These are phyloP conservation scores for Capillidium rhysosporum DNA, from an alignment of 371 early-diverging fungal genomes.

Conservation along the genomic window DNA sequence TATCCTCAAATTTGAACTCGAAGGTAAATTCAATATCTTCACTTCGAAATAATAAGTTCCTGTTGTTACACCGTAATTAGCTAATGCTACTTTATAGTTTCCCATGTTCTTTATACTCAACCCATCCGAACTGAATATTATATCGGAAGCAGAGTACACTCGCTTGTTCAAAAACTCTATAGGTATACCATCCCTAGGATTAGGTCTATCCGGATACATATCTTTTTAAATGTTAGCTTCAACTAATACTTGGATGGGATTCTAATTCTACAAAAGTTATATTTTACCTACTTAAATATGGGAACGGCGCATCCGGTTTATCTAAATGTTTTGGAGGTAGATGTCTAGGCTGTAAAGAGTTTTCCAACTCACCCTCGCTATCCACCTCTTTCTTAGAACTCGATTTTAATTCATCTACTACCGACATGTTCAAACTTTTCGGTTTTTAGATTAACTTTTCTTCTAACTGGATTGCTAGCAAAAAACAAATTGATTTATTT, in stretches of 20 bases:
- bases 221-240: not conserved
- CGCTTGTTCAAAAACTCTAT: not conserved
- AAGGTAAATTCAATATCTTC: not conserved
- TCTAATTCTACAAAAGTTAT: not conserved
- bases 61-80: not conserved
- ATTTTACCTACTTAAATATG: not conserved
- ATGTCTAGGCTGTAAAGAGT: not conserved
- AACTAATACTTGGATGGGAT: no score
- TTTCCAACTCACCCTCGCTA: no score
- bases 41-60: slow-evolving; percentile 4
- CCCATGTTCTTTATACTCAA: not conserved
- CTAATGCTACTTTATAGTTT: not conserved
- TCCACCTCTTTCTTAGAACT: no score
- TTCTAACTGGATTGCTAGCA: no score
- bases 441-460: no score
- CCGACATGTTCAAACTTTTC: no score
- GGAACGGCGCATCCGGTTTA: not conserved
- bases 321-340: not conserved
- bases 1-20: not conserved
- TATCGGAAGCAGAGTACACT: not conserved
- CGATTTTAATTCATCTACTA: no score
- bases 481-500: no score
- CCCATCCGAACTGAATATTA: not conserved
- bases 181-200: not conserved
- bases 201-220: slow-evolving; percentile 5